Conservation (phyloP, 257 asterid species). For the Echites panduratus region DNA sequence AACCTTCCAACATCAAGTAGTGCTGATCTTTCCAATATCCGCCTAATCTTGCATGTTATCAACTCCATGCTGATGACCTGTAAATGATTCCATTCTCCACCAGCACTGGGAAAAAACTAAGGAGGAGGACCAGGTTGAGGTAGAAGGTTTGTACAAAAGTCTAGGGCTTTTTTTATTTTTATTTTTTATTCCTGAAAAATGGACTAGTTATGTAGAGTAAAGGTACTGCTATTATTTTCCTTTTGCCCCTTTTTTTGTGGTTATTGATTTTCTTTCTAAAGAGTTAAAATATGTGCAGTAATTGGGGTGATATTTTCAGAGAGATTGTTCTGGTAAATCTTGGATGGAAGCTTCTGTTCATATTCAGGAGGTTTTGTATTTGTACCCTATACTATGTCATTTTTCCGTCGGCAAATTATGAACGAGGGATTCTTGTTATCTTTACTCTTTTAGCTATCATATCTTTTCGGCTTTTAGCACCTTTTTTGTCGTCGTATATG, state of each 20-base stretch:
- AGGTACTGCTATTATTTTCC: constrained; percentile 7
- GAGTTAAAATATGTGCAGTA: constrained; percentile 2
- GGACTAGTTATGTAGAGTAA: constrained; percentile 14
- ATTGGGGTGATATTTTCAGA: constrained; percentile 8
- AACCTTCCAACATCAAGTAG: constrained; percentile 44
- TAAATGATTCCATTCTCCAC: constrained; percentile 35
- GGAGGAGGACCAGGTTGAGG: not conserved
- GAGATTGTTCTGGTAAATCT: not conserved
- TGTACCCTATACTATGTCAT: not conserved
- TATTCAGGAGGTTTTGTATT: constrained; percentile 8
- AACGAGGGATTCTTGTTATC: not conserved
- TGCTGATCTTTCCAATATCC: constrained; percentile 56
- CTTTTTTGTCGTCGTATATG: too few relatives aligned
- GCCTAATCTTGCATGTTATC: constrained; percentile 76
- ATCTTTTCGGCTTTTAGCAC: too few relatives aligned
- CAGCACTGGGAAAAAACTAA: not conserved
- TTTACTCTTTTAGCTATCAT: too few relatives aligned
- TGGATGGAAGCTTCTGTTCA: constrained; percentile 13
- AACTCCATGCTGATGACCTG: constrained; percentile 78
- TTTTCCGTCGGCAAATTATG: not conserved
- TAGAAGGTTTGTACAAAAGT: constrained; percentile 30
- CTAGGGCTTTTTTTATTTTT: constrained; percentile 10
- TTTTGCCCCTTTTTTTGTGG: not conserved
- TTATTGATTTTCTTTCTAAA: not conserved
- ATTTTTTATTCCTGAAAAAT: constrained; percentile 2